Percentiles rank a stretch among this genome's conserved stretches.
phyloP scores from a whole-genome alignment of 2,329 filamentous ascomycete genomes.

The Claviceps digitariae region DNA sequence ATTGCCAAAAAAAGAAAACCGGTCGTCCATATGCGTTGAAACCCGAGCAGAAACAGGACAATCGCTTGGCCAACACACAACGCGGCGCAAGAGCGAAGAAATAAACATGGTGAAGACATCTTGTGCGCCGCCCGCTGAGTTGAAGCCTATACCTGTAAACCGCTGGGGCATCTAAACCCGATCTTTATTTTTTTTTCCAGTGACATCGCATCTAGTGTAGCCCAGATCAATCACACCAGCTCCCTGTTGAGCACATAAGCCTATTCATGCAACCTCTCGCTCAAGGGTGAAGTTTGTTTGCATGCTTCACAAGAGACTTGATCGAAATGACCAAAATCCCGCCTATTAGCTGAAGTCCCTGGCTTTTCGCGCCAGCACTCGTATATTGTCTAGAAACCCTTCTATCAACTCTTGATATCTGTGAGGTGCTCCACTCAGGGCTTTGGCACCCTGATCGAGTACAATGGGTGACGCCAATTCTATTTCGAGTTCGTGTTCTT shows the following conservation, averaged over 20 bases:
- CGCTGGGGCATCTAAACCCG: not conserved
- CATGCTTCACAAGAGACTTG: not conserved
- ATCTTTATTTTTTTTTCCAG: not conserved
- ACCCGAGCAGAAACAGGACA: not conserved
- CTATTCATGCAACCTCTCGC: not conserved
- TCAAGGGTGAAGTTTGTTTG: not conserved
- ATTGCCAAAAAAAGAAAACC: not conserved
- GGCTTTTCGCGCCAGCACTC: constrained; percentile 38
- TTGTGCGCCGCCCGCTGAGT: not conserved
- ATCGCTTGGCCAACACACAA: not conserved
- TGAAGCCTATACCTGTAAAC: not conserved
- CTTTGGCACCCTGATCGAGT: constrained; percentile 49
- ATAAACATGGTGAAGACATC: not conserved
- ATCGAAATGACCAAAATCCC: not conserved
- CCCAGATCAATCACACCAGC: not conserved
- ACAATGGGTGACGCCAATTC: constrained; percentile 55
- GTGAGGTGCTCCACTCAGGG: constrained; percentile 37
- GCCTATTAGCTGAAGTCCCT: constrained; percentile 15
- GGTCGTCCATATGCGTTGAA: not conserved
- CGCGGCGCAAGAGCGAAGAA: not conserved
- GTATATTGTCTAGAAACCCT: constrained; percentile 61
- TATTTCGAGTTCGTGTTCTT: constrained; percentile 71
- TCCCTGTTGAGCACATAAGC: not conserved
- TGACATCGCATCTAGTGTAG: not conserved
- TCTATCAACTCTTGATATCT: constrained; percentile 56